phyloP scores from a whole-genome alignment of 2,329 filamentous ascomycete species.

The Claviceps spartinae region DNA sequence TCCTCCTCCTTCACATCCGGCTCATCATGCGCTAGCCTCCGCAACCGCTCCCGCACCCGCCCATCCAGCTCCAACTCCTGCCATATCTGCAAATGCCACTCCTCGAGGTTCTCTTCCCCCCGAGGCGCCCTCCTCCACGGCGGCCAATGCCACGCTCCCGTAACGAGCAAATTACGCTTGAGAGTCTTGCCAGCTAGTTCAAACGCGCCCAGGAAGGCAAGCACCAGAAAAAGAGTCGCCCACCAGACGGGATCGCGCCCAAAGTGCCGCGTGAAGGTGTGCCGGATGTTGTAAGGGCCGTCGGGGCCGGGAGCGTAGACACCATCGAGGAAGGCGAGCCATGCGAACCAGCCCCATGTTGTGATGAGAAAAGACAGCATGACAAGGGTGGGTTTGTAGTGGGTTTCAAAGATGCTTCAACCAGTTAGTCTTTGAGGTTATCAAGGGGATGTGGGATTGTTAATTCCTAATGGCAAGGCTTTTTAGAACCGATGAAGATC shows the following conservation, averaged over 20 bases:
- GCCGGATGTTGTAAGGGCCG: conserved; percentile 51
- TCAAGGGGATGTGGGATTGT: no score
- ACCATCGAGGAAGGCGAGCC: conserved; percentile 58
- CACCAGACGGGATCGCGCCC: conserved; percentile 63
- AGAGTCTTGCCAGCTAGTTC: conserved; percentile 47
- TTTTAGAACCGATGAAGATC: no score
- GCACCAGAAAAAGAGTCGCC: conserved; percentile 51
- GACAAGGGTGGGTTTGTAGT: conserved; percentile 58
- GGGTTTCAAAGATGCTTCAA: conserved; percentile 54
- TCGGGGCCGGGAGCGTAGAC: conserved; percentile 40
- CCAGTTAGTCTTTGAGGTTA: not conserved
- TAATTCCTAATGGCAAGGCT: no score
- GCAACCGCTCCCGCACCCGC: conserved; percentile 27
- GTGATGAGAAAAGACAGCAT: conserved; percentile 44
- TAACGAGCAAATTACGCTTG: conserved; percentile 31
- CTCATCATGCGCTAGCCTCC: conserved; percentile 25
- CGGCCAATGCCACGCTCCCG: conserved; percentile 34
- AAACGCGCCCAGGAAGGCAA: conserved; percentile 46
- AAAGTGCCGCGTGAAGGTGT: conserved; percentile 52
- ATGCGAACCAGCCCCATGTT: conserved; percentile 52
- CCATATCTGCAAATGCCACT: conserved; percentile 42
- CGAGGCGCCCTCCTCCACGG: conserved; percentile 23
- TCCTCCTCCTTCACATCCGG: conserved; percentile 12
- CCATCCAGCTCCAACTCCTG: conserved; percentile 44
- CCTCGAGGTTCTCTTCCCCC: conserved; percentile 25